phyloP scores from a whole-genome alignment of 1,284 basidiomycete genomes.

The Trametes polyzona region DNA sequence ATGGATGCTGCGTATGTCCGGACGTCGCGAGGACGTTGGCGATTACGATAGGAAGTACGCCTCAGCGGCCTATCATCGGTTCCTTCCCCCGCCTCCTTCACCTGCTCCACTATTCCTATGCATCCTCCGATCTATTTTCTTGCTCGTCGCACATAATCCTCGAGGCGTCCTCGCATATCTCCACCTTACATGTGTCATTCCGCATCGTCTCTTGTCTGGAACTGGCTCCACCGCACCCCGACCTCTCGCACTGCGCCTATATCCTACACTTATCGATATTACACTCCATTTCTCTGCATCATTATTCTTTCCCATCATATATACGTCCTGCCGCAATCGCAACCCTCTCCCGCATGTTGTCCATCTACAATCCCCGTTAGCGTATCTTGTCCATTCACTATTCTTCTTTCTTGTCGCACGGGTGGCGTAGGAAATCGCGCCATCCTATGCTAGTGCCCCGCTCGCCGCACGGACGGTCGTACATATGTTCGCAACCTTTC shows the following conservation, averaged over 20 bases:
- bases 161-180: neutral
- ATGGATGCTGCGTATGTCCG: neutral
- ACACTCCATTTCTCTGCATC: neutral
- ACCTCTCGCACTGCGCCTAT: too few relatives aligned
- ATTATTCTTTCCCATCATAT: neutral
- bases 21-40: neutral
- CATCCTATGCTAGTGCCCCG: too few relatives aligned
- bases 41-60: neutral
- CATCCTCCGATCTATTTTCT: neutral
- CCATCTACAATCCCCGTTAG: neutral
- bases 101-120: neutral
- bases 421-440: neutral
- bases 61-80: neutral
- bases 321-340: conserved; percentile 2
- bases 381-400: neutral
- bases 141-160: neutral
- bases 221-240: too few relatives aligned
- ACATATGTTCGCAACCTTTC: neutral
- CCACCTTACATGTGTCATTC: too few relatives aligned
- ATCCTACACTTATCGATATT: neutral
- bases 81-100: neutral
- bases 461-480: neutral
- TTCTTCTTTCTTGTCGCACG: neutral
- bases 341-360: neutral
- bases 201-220: too few relatives aligned